Conservation (phyloP, 2,329 filamentous ascomycete genomes). For the Colletotrichum caudatum region DNA sequence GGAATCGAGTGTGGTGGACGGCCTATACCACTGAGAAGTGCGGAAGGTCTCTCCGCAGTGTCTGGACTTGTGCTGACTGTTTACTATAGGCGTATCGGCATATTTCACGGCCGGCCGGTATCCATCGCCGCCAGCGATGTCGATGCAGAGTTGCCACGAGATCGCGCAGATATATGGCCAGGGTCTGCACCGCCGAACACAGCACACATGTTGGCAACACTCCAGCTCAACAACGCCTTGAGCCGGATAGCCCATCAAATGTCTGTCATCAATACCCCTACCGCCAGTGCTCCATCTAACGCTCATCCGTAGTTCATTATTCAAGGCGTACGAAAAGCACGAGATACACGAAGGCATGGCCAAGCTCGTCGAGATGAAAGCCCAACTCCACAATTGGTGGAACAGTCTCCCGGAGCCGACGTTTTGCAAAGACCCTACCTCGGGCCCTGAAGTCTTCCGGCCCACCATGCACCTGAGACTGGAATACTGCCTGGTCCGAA, state of each 20-base stretch:
- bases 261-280: slow-evolving; percentile 43
- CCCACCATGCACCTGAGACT: slow-evolving; percentile 64
- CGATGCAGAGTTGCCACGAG: slow-evolving; percentile 64
- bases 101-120: slow-evolving; percentile 67
- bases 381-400: slow-evolving; percentile 55
- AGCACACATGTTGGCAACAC: slow-evolving; percentile 59
- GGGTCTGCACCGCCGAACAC: slow-evolving; percentile 56
- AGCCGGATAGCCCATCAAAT: slow-evolving; percentile 55
- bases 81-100: slow-evolving; percentile 61
- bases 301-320: slow-evolving; percentile 48
- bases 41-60: slow-evolving; percentile 3
- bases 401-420: slow-evolving; percentile 50
- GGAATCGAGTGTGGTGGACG: slow-evolving; percentile 70
- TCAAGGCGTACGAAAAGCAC: slow-evolving; percentile 50
- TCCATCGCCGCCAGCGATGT: slow-evolving; percentile 65
- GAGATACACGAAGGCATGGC: slow-evolving; percentile 50
- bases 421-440: slow-evolving; percentile 54
- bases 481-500: slow-evolving; percentile 64
- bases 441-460: slow-evolving; percentile 57
- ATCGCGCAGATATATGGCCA: slow-evolving; percentile 58
- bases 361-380: slow-evolving; percentile 52
- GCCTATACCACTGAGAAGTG: slow-evolving; percentile 68
- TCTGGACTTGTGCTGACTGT: slow-evolving; percentile 16
- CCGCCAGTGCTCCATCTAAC: neutral
- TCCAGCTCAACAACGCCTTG: slow-evolving; percentile 53